These are phyloP conservation scores for Avicennia marina DNA, from an alignment of 257 asterid genomes.

Conservation along the genomic window DNA sequence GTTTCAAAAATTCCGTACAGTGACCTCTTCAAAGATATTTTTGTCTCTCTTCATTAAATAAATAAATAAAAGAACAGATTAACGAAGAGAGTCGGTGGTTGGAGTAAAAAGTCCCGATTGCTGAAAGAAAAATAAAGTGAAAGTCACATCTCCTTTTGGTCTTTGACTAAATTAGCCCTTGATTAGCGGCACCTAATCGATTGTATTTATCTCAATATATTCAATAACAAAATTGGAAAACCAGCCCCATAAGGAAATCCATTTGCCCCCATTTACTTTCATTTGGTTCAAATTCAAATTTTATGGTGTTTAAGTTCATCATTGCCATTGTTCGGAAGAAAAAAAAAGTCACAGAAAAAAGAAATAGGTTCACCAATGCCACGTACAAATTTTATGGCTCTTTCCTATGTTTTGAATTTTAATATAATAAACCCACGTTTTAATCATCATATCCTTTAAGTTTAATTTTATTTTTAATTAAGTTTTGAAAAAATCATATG, in stretches of 20 bases:
- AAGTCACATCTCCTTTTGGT: constrained; percentile 1
- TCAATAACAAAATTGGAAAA: background rate
- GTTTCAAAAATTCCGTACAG: constrained; percentile 12
- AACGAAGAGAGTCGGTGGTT: constrained; percentile 10
- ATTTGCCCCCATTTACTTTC: too few relatives aligned
- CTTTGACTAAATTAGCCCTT: constrained; percentile 30
- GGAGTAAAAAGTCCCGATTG: too few relatives aligned
- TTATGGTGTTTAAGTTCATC: background rate
- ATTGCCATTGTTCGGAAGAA: too few relatives aligned
- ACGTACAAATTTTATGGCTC: too few relatives aligned
- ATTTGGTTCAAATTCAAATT: background rate
- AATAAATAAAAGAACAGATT: background rate
- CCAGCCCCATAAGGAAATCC: background rate
- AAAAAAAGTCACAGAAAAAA: too few relatives aligned
- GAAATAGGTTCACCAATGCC: too few relatives aligned
- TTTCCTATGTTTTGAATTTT: too few relatives aligned
- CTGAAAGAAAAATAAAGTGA: background rate
- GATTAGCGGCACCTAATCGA: constrained; percentile 25
- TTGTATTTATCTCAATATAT: background rate
- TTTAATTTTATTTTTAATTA: too few relatives aligned
- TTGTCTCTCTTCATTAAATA: too few relatives aligned
- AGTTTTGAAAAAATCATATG: too few relatives aligned
- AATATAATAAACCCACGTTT: too few relatives aligned
- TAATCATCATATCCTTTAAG: too few relatives aligned
- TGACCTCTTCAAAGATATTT: constrained; percentile 1